These are phyloP conservation scores for Arthrinium phaeospermum DNA, from an alignment of 2,329 filamentous ascomycete genomes.

Conservation along the genomic window DNA sequence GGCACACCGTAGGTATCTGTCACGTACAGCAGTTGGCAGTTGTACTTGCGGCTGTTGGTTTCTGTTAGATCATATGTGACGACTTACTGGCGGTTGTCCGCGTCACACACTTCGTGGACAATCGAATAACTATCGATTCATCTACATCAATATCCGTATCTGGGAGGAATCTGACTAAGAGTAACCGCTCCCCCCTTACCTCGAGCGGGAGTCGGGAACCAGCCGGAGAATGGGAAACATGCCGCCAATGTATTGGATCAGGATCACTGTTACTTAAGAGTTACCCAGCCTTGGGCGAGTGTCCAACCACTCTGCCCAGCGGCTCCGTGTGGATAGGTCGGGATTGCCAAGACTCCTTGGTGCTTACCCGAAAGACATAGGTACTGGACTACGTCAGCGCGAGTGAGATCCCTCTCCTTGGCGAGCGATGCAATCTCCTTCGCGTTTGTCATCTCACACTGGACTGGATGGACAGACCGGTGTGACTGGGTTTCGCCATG, in stretches of 20 bases:
- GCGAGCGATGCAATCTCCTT: not conserved
- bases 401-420: not conserved
- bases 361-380: not conserved
- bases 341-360: not conserved
- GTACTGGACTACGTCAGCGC: not conserved
- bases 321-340: conserved; percentile 3
- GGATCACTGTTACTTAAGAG: not conserved
- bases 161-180: not conserved
- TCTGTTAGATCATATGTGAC: not conserved
- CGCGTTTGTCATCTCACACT: not conserved
- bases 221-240: not conserved
- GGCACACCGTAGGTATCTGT: not conserved
- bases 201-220: not conserved
- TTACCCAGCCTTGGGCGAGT: not conserved
- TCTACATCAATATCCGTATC: not conserved
- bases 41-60: not conserved
- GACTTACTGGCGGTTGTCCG: not conserved
- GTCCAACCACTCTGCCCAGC: not conserved
- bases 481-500: not conserved
- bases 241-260: not conserved
- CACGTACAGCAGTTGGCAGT: not conserved
- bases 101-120: not conserved
- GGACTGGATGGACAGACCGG: not conserved
- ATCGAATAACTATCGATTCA: not conserved
- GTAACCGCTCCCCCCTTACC: not conserved